Evolutionary conservation across 352 stramenopile species (phyloP).

Genomic region (Phytophthora crassamura): DNA sequence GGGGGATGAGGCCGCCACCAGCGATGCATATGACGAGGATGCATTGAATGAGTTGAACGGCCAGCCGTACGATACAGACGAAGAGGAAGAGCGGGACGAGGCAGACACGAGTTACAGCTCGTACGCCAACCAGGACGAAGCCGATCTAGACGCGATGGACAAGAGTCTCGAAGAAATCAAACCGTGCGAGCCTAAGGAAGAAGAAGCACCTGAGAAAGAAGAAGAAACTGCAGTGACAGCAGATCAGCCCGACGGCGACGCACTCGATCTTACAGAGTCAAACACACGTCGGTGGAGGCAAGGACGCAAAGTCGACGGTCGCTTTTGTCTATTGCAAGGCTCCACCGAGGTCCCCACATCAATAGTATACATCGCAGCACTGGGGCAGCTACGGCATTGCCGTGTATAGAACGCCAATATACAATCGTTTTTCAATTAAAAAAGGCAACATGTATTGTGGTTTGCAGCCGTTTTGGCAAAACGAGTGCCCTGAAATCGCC

Average conservation of each 20-base stretch:
- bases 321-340: constrained; percentile 23
- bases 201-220: constrained; percentile 11
- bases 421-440: too few species aligned
- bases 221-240: not conserved
- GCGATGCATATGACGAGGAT: constrained; percentile 12
- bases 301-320: constrained; percentile 29
- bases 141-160: not conserved
- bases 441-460: too few species aligned
- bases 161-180: constrained; percentile 1
- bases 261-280: not conserved
- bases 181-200: not conserved
- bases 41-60: not conserved
- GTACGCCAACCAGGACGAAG: constrained; percentile 26
- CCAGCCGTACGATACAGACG: constrained; percentile 6
- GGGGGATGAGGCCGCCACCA: constrained; percentile 13
- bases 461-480: too few species aligned
- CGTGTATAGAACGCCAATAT: too few species aligned
- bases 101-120: constrained; percentile 8
- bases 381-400: constrained; percentile 4
- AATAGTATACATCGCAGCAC: constrained; percentile 5
- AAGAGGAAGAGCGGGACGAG: constrained; percentile 23
- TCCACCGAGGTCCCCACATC: not conserved
- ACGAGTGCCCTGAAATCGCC: too few species aligned
- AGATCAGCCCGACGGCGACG: not conserved
- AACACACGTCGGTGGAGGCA: constrained; percentile 10